Conservation (phyloP, 225 moss, liverwort and hornwort species). For the Antitrichia curtipendula region DNA sequence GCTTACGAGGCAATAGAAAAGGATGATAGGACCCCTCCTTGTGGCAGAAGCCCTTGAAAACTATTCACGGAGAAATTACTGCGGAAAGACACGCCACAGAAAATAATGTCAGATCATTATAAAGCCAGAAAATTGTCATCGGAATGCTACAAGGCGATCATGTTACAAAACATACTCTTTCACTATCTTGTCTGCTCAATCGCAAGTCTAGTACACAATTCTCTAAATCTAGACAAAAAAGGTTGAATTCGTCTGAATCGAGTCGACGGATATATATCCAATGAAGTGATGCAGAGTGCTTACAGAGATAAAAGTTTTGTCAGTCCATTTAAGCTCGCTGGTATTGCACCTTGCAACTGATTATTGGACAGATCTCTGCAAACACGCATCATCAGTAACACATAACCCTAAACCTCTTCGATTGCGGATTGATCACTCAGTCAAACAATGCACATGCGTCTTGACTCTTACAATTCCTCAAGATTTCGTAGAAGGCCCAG, state of each 20-base stretch:
- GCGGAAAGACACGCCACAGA: not conserved
- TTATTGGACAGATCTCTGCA: slow-evolving; percentile 44
- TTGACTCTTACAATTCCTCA: slow-evolving; percentile 25
- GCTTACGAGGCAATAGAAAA: slow-evolving; percentile 41
- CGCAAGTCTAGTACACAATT: not conserved
- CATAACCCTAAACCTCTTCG: not conserved
- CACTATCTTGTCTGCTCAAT: not conserved
- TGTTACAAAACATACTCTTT: not conserved
- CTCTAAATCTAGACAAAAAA: not conserved
- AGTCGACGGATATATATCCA: not conserved
- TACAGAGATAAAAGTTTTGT: slow-evolving; percentile 30
- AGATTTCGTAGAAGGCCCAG: slow-evolving; percentile 29
- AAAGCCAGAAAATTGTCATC: not conserved
- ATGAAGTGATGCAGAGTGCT: not conserved
- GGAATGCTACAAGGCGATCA: not conserved
- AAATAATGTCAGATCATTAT: not conserved
- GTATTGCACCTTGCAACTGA: slow-evolving; percentile 26
- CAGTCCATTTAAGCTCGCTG: slow-evolving; percentile 25
- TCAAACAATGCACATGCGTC: not conserved
- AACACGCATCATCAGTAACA: not conserved
- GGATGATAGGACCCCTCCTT: slow-evolving; percentile 30
- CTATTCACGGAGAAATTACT: slow-evolving; percentile 33
- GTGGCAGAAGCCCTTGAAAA: slow-evolving; percentile 28
- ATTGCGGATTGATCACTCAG: not conserved
- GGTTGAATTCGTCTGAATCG: not conserved